These are phyloP conservation scores for Porphyrellus sp. DNA, from an alignment of 1,284 basidiomycete genomes.

Conservation along the genomic window DNA sequence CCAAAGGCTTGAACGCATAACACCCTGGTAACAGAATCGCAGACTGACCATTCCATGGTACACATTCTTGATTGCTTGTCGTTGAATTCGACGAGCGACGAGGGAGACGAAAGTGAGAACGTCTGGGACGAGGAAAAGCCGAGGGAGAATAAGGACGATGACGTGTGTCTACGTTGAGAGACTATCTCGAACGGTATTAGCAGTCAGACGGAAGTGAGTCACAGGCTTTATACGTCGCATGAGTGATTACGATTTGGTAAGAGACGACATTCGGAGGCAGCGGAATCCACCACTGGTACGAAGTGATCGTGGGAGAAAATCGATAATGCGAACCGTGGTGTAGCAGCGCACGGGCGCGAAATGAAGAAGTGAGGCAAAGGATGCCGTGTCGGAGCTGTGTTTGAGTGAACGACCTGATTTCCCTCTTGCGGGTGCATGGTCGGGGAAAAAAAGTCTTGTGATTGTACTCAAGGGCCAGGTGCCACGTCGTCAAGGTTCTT, in stretches of 20 bases:
- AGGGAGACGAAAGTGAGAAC: background rate
- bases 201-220: constrained; percentile 2
- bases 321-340: constrained; percentile 14
- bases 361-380: constrained; percentile 5
- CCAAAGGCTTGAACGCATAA: constrained; percentile 4
- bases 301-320: constrained; percentile 37
- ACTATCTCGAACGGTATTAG: background rate
- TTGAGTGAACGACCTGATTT: constrained; percentile 30
- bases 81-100: constrained; percentile 1
- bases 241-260: constrained; percentile 32
- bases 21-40: background rate
- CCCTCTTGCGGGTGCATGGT: constrained; percentile 25
- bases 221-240: constrained; percentile 32
- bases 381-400: constrained; percentile 26
- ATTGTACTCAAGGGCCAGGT: constrained; percentile 13
- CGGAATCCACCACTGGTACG: constrained; percentile 27
- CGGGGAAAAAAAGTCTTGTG: constrained; percentile 25
- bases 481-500: constrained; percentile 30
- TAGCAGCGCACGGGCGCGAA: background rate
- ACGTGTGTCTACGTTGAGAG: background rate
- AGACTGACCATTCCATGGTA: constrained; percentile 43
- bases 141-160: background rate
- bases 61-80: constrained; percentile 36
- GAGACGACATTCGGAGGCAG: constrained; percentile 31
- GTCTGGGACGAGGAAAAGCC: background rate